Conservation (phyloP, 306 rosid genomes). For the Astragalus membranaceus region DNA sequence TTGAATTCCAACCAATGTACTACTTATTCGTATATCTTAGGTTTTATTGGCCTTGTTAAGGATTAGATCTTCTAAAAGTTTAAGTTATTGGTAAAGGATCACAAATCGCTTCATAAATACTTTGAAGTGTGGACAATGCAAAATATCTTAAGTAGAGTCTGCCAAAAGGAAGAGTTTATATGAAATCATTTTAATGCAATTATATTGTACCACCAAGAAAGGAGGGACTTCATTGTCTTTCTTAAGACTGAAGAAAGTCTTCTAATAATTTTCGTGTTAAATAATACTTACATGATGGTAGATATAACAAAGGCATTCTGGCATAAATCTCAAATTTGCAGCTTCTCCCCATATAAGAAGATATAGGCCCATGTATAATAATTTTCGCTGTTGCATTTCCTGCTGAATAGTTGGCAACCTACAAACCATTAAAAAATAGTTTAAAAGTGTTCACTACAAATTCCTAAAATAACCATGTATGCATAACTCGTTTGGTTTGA, state of each 20-base stretch:
- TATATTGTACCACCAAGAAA: not conserved
- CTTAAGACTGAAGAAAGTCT: not conserved
- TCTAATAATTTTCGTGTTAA: not conserved
- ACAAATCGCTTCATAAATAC: not conserved
- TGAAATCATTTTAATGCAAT: not conserved
- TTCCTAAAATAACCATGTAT: not conserved
- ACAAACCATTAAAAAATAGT: slow-evolving; percentile 18
- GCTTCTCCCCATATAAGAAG: slow-evolving; percentile 99
- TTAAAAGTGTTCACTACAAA: not conserved
- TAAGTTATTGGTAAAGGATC: not conserved
- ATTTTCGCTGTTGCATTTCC: slow-evolving; percentile 90
- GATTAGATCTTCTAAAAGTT: no score
- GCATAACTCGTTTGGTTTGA: not conserved
- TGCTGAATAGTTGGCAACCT: slow-evolving; percentile 97
- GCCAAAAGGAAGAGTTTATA: not conserved
- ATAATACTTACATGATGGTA: slow-evolving; percentile 79
- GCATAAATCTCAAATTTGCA: slow-evolving; percentile 98
- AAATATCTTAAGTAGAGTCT: not conserved
- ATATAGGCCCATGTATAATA: slow-evolving; percentile 90
- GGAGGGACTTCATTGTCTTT: not conserved
- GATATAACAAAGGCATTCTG: slow-evolving; percentile 96
- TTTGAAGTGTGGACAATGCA: not conserved
- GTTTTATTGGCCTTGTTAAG: no score
- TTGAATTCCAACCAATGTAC: no score
- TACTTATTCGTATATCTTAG: no score